phyloP scores from a whole-genome alignment of 192 early-diverging fungal species.

The Spizellomyces sp. region DNA sequence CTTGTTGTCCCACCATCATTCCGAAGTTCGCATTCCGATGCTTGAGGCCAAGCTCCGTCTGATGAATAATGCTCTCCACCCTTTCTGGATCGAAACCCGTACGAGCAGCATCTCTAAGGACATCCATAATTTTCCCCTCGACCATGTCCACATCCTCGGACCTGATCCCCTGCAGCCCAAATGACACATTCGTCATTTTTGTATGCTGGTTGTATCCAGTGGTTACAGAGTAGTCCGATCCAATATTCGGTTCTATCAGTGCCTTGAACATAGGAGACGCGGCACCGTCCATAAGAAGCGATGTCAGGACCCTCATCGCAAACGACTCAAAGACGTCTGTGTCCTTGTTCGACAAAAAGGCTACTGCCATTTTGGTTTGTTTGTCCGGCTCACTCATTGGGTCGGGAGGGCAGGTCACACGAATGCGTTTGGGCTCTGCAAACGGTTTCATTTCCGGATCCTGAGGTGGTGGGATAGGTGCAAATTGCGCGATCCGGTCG shows the following conservation, averaged over 20 bases:
- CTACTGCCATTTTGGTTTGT: constrained; percentile 68
- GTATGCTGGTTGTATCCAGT: constrained; percentile 86
- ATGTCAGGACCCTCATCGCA: constrained; percentile 75
- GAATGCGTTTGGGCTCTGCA: constrained; percentile 38
- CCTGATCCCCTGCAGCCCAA: constrained; percentile 88
- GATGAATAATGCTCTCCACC: constrained; percentile 83
- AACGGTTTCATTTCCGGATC: constrained; percentile 38
- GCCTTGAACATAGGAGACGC: constrained; percentile 93
- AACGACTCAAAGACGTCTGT: constrained; percentile 81
- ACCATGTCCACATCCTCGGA: constrained; percentile 67
- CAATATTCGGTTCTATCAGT: constrained; percentile 87
- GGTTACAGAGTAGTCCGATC: constrained; percentile 85
- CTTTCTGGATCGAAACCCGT: constrained; percentile 80
- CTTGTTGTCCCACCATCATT: constrained; percentile 73
- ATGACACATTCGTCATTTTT: constrained; percentile 57
- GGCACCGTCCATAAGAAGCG: constrained; percentile 82
- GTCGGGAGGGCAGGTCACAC: constrained; percentile 66
- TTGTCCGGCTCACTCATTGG: constrained; percentile 71
- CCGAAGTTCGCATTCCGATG: constrained; percentile 91
- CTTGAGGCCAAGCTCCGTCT: constrained; percentile 85
- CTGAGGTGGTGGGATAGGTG: constrained; percentile 54
- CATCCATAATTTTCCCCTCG: constrained; percentile 68
- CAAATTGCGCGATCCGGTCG: constrained; percentile 59
- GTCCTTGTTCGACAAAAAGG: constrained; percentile 58
- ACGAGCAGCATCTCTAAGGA: constrained; percentile 65